Percentiles rank a stretch among this genome's conserved stretches.
phyloP scores from a whole-genome alignment of 208 protist genomes.

The Trypanosoma melophagium region DNA sequence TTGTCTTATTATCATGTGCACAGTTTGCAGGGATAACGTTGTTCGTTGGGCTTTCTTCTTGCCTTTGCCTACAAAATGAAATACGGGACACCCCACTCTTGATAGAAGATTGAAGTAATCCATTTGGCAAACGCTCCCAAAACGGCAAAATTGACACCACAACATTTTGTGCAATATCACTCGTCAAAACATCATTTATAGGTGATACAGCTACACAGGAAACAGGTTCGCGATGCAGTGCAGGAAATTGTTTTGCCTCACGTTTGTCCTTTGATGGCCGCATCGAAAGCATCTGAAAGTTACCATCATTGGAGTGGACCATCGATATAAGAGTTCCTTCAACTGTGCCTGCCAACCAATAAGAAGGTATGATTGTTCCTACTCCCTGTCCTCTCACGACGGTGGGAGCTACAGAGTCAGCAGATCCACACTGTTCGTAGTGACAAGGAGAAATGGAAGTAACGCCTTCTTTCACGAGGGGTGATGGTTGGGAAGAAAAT shows the following conservation, averaged over 20 bases:
- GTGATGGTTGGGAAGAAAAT: conserved; percentile 28
- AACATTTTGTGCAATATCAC: conserved; percentile 84
- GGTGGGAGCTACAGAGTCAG: neutral
- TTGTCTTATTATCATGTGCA: neutral
- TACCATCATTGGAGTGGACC: conserved; percentile 11
- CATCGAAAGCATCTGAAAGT: conserved; percentile 8
- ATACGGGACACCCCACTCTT: neutral
- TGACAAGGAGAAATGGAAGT: conserved; percentile 42
- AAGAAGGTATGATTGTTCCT: conserved; percentile 48
- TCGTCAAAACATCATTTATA: conserved; percentile 66
- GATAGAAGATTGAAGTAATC: neutral
- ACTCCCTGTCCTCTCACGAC: conserved; percentile 29
- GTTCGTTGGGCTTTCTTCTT: too few species aligned
- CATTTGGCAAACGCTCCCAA: neutral
- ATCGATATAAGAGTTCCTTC: conserved; percentile 51
- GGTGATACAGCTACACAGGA: conserved; percentile 69
- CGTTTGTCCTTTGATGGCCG: conserved; percentile 21
- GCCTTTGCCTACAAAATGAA: neutral
- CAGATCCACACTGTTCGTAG: neutral
- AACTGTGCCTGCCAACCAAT: conserved; percentile 65
- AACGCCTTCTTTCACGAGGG: conserved; percentile 53
- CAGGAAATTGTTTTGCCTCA: conserved; percentile 28
- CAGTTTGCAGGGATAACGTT: neutral
- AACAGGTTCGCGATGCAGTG: conserved; percentile 78
- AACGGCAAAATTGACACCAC: conserved; percentile 56